A percentile compares a stretch with the other conserved stretches of the same genome.
Conservation (phyloP, 1,139 yeast genomes). For the Magnusiomyces ingens region DNA sequence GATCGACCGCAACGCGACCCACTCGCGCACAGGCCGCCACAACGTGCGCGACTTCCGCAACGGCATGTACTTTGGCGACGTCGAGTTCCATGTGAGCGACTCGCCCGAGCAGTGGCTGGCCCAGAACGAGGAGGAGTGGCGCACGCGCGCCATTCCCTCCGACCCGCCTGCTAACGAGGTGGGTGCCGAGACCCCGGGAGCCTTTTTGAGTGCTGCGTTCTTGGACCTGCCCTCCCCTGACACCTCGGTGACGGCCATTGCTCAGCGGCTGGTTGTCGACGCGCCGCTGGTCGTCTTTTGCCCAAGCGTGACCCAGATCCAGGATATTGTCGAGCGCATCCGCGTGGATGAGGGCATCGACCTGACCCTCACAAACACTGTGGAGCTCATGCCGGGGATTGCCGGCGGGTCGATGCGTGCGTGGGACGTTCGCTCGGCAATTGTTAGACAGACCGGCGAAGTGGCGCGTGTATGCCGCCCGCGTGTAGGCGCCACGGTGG, state of each 20-base stretch:
- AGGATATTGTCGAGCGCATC: constrained; percentile 30
- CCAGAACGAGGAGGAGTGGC: constrained; percentile 18
- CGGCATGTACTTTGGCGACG: constrained; percentile 39
- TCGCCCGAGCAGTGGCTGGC: constrained; percentile 40
- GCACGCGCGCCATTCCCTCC: constrained; percentile 4
- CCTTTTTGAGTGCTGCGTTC: constrained; percentile 39
- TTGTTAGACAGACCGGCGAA: constrained; percentile 36
- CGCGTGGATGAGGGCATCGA: constrained; percentile 29
- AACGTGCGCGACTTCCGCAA: constrained; percentile 35
- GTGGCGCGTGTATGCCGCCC: constrained; percentile 42
- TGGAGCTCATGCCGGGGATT: constrained; percentile 41
- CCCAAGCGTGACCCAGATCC: constrained; percentile 43
- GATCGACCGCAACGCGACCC: constrained; percentile 37
- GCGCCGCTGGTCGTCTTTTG: constrained; percentile 40
- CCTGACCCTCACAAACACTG: constrained; percentile 35
- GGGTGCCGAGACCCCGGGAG: constrained; percentile 20
- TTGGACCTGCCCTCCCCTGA: constrained; percentile 42
- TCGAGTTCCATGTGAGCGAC: constrained; percentile 38
- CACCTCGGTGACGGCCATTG: constrained; percentile 30
- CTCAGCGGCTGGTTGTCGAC: constrained; percentile 34
- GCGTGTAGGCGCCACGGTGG: constrained; percentile 40
- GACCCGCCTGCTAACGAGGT: constrained; percentile 8
- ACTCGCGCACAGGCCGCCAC: constrained; percentile 36
- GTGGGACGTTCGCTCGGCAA: constrained; percentile 32
- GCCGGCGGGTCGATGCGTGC: constrained; percentile 38